Base-by-base conservation (phyloP, 2,329 filamentous ascomycete genomes). In the Talaromyces sp. region DNA sequence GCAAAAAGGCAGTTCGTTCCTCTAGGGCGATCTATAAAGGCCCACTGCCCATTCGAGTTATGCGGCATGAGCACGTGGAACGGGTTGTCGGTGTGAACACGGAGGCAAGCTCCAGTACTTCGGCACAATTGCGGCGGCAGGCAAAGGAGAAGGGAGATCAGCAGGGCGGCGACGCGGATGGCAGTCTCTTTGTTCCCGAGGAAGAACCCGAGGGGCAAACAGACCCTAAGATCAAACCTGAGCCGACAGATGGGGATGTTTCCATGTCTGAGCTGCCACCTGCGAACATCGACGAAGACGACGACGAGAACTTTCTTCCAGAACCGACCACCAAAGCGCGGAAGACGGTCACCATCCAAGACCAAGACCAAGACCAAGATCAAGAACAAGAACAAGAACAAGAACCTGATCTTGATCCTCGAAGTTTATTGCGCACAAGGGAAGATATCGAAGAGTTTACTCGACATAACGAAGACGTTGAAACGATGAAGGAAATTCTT, bases 1-100 rank as follows among this genome's bases (percentile, higher is more conserved):
- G 74, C 15, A 76, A 76, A 64, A 65, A 66, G 56, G 67, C 71
- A 9, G 67, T 66, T 17, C 70, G 70, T 59, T 51, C 44, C 57
- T 63, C 62, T 22, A 69, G 68, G 55, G 69, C 69, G 25, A 65
- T 65, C 53, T 62, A 67, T 49, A 69, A 65, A 51, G 74, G 73
- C 1, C 72, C 83, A 51, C 73, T 77, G 55, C 85, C 85, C 5
- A 78, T 86, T 51, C 80, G 85, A n/a, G 77, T 86, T 55, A 77
- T 79, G 60, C 77, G 84, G 63, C 79, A 81, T 66, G 80, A 83
- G 63, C 84, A 86, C 67, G 78, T 81, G 65, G 83, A 85, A 55
- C 78, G 83, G 32, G 74, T 77, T 1, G 72, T 84, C 28, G 81
- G 79, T 47, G 77, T 86, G 60, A 84, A 82, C 62, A 82, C 80